phyloP scores from a whole-genome alignment of 148 eudicot species.

The Chenopodium quinoa region DNA sequence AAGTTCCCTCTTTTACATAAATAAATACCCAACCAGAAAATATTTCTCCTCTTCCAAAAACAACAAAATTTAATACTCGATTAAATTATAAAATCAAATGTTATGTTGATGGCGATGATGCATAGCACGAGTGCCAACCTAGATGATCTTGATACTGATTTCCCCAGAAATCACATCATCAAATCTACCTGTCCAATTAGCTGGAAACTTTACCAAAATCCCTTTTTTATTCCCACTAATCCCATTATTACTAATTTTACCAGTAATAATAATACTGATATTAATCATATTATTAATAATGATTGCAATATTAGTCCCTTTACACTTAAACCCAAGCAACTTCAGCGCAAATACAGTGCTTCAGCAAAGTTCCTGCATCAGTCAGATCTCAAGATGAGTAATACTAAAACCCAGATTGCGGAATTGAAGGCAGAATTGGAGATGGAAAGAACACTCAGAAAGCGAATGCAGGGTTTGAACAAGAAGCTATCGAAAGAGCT shows the following conservation, averaged over 20 bases:
- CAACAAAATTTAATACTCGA: not conserved
- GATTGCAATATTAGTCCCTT: not conserved
- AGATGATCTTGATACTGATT: not conserved
- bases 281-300: not conserved
- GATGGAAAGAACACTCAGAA: conserved; percentile 51
- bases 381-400: conserved; percentile 28
- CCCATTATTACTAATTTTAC: not conserved
- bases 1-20: not conserved
- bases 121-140: conserved; percentile 8
- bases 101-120: conserved; percentile 13
- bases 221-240: conserved; percentile 41
- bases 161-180: conserved; percentile 13
- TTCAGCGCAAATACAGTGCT: conserved; percentile 22
- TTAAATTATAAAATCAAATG: not conserved
- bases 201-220: conserved; percentile 79
- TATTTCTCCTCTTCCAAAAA: not conserved
- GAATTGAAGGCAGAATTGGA: conserved; percentile 55
- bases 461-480: conserved; percentile 45
- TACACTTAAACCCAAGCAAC: conserved; percentile 16
- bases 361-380: conserved; percentile 28
- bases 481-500: conserved; percentile 49
- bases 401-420: conserved; percentile 34
- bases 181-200: conserved; percentile 39
- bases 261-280: not conserved
- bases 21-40: not conserved